Base-by-base conservation (phyloP, 202 grass and related monocot species). In the Cymbopogon flexuosus region DNA sequence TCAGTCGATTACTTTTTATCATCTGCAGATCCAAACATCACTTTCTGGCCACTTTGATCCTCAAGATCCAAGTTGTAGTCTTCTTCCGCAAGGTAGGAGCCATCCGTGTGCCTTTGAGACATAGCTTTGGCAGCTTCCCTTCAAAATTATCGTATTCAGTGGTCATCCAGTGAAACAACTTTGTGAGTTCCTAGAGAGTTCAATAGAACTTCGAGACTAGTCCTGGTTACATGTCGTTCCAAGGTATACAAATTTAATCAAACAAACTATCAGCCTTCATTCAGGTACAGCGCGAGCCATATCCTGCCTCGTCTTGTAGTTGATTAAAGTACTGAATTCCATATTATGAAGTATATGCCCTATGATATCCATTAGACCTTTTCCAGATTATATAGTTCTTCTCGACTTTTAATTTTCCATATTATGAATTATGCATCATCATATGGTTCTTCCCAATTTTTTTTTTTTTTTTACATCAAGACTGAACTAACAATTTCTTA, bases 21-120 rank as follows among this genome's bases (percentile, higher is more conserved):
- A 41, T 93, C 89, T 65, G 84, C 85, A 72, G 90, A 93, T 85
- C 86, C 90, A 89, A 99, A 90, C 68, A 89, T 88, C 70, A 99
- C 69, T 87, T 95, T 95, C 75, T 99, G 79, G 61, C 92, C 92
- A 73, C 83, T 95, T 84, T 99, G 92, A 90, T 99, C 88, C 79
- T 99, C 96, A 10, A 99, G 96, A 77, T 95, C 92, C 60, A 99
- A 81, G 70, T 93, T 93, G 78, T 90, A 99, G 64, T 93, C 84
- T 81, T 99, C 84, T 27, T 88, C 80, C 10, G 86, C 65, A 74
- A 79, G 92, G 72, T 91, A 83, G 19, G 96, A 93, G 15, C 96
- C 96, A 80, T 95, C 96, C 6, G 88, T 82, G 88, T 99, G 96
- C 82, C 92, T 99, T 69, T 95, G 90, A 71, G 84, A 81, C 68